Percentiles rank a stretch among this genome's conserved stretches.
Conservation (phyloP, 139 green algal genomes). For the Volvox reticuliferus region DNA sequence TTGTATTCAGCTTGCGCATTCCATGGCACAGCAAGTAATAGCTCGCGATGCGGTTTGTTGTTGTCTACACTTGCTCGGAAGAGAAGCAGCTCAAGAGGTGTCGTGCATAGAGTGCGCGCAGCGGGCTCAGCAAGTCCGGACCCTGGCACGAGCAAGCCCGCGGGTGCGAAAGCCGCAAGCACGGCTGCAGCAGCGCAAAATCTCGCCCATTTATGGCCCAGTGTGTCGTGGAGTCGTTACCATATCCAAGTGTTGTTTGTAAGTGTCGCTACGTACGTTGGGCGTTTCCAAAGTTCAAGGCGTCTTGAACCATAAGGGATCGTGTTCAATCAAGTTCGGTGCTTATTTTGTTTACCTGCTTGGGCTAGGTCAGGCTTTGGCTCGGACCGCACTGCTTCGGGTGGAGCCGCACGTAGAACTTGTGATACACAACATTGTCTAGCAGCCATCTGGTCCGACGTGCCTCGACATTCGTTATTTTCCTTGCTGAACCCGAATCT, state of each 20-base stretch:
- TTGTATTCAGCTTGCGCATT: not conserved
- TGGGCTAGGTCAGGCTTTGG: too few species aligned
- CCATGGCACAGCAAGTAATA: not conserved
- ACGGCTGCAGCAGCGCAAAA: not conserved
- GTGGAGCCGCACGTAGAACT: too few species aligned
- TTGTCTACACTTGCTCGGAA: not conserved
- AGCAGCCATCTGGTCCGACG: too few species aligned
- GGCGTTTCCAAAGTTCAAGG: too few species aligned
- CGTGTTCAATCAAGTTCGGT: too few species aligned
- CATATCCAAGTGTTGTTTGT: slow-evolving; percentile 42
- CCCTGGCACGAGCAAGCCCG: not conserved
- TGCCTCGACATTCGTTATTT: too few species aligned
- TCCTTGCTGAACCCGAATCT: too few species aligned
- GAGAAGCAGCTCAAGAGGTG: not conserved
- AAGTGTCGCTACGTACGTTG: not conserved
- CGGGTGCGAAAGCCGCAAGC: not conserved
- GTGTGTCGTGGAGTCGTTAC: slow-evolving; percentile 31
- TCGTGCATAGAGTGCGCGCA: not conserved
- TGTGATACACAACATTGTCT: too few species aligned
- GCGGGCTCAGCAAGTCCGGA: not conserved
- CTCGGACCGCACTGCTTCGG: too few species aligned
- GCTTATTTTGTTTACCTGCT: too few species aligned
- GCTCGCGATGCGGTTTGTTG: not conserved
- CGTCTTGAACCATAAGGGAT: too few species aligned
- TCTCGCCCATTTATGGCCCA: slow-evolving; percentile 14